A percentile compares a stretch with the other conserved stretches of the same genome.
These are phyloP conservation scores for Mycocentrospora acerina DNA, from an alignment of 2,329 filamentous ascomycete genomes.

Conservation along the genomic window DNA sequence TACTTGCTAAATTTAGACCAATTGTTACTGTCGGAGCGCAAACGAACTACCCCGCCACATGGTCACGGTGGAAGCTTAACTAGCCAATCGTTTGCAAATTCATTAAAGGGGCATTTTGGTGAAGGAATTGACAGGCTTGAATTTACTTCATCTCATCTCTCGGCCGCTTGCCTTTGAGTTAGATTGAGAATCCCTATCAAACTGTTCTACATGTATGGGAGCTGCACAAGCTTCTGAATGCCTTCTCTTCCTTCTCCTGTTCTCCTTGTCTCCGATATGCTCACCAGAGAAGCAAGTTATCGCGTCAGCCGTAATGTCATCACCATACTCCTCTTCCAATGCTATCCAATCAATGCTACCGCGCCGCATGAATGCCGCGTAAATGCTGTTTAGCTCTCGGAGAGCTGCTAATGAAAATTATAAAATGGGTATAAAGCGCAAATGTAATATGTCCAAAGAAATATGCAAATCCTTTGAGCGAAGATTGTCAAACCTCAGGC, in stretches of 20 bases:
- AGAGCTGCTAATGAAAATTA: constrained; percentile 36
- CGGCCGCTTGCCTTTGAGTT: too few relatives aligned
- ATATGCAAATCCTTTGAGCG: constrained; percentile 28
- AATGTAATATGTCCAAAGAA: constrained; percentile 41
- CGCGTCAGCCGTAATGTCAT: constrained; percentile 26
- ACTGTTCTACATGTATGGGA: constrained; percentile 36
- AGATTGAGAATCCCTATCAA: constrained; percentile 8
- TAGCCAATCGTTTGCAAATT: constrained; percentile 7
- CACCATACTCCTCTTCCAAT: constrained; percentile 18
- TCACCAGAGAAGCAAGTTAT: constrained; percentile 18
- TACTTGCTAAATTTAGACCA: constrained; percentile 22
- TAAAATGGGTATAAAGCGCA: constrained; percentile 44
- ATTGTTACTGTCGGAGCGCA: constrained; percentile 9
- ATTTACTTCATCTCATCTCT: constrained; percentile 12
- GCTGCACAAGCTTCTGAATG: constrained; percentile 39
- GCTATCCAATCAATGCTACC: constrained; percentile 25
- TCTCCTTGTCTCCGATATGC: constrained; percentile 10
- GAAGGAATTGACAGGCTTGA: constrained; percentile 17
- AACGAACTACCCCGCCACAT: constrained; percentile 17
- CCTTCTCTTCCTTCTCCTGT: constrained; percentile 19
- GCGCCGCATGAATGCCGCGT: constrained; percentile 27
- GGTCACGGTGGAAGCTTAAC: constrained; percentile 6
- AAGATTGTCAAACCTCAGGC: constrained; percentile 6
- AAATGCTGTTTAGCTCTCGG: constrained; percentile 23
- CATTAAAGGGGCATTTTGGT: constrained; percentile 5